Evolutionary conservation across 2,329 filamentous ascomycete species (phyloP).

Genomic region (Cyphellophora attinorum): DNA sequence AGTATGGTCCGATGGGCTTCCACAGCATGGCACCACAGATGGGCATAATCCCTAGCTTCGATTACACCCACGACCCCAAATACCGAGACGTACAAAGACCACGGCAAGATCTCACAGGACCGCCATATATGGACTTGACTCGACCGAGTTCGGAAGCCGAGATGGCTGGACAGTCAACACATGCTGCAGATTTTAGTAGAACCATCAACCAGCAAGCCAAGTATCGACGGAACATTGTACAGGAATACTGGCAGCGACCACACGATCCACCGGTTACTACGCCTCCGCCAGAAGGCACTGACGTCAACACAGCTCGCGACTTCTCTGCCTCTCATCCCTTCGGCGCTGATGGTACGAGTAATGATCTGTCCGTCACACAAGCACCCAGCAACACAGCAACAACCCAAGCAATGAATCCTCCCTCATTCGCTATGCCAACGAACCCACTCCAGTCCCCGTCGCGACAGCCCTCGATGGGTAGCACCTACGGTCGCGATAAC

Average conservation of each 20-base stretch:
- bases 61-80: slow-evolving; percentile 72
- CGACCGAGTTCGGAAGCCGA: slow-evolving; percentile 67
- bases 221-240: slow-evolving; percentile 68
- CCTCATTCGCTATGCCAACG: slow-evolving; percentile 63
- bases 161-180: slow-evolving; percentile 74
- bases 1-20: slow-evolving; percentile 50
- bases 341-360: too few relatives aligned
- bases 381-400: slow-evolving; percentile 26
- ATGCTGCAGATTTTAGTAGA: slow-evolving; percentile 86
- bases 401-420: slow-evolving; percentile 49
- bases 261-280: slow-evolving; percentile 64
- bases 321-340: slow-evolving; percentile 14
- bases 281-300: slow-evolving; percentile 24
- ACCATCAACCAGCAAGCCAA: slow-evolving; percentile 69
- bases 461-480: slow-evolving; percentile 50
- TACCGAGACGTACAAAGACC: slow-evolving; percentile 77
- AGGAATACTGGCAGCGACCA: slow-evolving; percentile 71
- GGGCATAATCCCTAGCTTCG: slow-evolving; percentile 77
- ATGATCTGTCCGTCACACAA: slow-evolving; percentile 13
- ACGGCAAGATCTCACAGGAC: slow-evolving; percentile 79
- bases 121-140: slow-evolving; percentile 78
- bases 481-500: slow-evolving; percentile 48
- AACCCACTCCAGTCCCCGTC: slow-evolving; percentile 66
- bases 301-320: slow-evolving; percentile 19
- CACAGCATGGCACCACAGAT: slow-evolving; percentile 56